phyloP scores from a whole-genome alignment of 2,329 filamentous ascomycete genomes.

The Didymella pomorum region DNA sequence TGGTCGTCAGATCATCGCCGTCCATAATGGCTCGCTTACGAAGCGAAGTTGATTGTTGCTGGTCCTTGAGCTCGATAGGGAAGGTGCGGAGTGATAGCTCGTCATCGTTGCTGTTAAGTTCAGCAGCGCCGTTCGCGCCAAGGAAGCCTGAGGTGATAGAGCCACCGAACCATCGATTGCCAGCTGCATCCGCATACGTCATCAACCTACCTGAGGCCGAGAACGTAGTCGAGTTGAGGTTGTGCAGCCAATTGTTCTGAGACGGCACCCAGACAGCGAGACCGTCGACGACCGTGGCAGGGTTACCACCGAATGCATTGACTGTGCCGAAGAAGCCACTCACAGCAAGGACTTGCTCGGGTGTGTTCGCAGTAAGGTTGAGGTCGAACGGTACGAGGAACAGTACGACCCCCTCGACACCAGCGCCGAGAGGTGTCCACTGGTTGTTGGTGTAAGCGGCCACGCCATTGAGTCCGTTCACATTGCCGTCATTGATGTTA shows the following conservation, averaged over 20 bases:
- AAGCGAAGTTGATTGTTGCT: conserved; percentile 40
- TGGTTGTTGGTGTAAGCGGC: conserved; percentile 74
- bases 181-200: conserved; percentile 69
- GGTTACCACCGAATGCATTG: conserved; percentile 70
- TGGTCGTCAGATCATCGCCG: conserved; percentile 58
- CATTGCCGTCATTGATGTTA: conserved; percentile 69
- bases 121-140: conserved; percentile 74
- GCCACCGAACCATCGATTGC: conserved; percentile 78
- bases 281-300: conserved; percentile 70
- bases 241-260: conserved; percentile 84
- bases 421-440: conserved; percentile 84
- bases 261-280: conserved; percentile 95
- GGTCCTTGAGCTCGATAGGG: conserved; percentile 35
- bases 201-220: conserved; percentile 76
- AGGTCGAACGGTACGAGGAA: conserved; percentile 78
- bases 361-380: conserved; percentile 74
- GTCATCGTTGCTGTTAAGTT: conserved; percentile 57
- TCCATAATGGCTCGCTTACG: conserved; percentile 55
- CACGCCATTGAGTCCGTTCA: conserved; percentile 74
- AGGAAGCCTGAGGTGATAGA: conserved; percentile 79
- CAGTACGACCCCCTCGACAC: conserved; percentile 80
- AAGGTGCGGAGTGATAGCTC: conserved; percentile 57
- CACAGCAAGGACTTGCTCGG: conserved; percentile 79
- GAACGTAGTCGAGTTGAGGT: conserved; percentile 69
- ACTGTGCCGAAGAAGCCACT: conserved; percentile 82